phyloP scores from a whole-genome alignment of 805 yeast genomes.

The Saccharomycopsis fodiens region DNA sequence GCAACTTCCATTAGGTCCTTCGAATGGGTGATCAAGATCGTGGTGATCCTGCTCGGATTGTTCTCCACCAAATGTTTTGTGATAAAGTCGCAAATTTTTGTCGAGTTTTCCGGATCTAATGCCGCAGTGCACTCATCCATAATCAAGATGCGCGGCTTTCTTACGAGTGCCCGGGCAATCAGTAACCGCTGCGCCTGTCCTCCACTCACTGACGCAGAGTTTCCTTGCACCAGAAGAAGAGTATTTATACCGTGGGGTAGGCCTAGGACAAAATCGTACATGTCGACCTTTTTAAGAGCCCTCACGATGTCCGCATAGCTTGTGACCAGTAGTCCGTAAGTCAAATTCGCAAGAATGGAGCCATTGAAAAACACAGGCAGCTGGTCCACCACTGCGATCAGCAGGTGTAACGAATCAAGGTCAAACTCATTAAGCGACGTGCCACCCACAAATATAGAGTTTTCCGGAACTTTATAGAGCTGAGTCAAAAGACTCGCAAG shows the following conservation, averaged over 20 bases:
- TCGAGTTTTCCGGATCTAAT: constrained; percentile 58
- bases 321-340: constrained; percentile 42
- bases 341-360: constrained; percentile 59
- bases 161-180: constrained; percentile 71
- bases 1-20: constrained; percentile 55
- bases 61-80: constrained; percentile 26
- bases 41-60: constrained; percentile 33
- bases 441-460: constrained; percentile 39
- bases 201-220: constrained; percentile 52
- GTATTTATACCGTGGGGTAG: constrained; percentile 58
- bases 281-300: constrained; percentile 38
- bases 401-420: constrained; percentile 39
- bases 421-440: constrained; percentile 40
- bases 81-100: constrained; percentile 43
- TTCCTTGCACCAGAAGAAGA: constrained; percentile 35
- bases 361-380: constrained; percentile 67
- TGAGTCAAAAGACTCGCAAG: constrained; percentile 48
- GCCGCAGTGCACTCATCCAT: constrained; percentile 91
- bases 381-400: constrained; percentile 70
- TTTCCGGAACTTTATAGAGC: constrained; percentile 37
- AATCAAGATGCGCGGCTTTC: constrained; percentile 59
- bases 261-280: constrained; percentile 45
- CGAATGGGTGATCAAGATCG: constrained; percentile 70
- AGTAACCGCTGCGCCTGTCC: constrained; percentile 88
- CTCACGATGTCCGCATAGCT: constrained; percentile 27